These are phyloP conservation scores for Curvularia eragrostidis DNA, from an alignment of 2,329 filamentous ascomycete species.

Conservation along the genomic window DNA sequence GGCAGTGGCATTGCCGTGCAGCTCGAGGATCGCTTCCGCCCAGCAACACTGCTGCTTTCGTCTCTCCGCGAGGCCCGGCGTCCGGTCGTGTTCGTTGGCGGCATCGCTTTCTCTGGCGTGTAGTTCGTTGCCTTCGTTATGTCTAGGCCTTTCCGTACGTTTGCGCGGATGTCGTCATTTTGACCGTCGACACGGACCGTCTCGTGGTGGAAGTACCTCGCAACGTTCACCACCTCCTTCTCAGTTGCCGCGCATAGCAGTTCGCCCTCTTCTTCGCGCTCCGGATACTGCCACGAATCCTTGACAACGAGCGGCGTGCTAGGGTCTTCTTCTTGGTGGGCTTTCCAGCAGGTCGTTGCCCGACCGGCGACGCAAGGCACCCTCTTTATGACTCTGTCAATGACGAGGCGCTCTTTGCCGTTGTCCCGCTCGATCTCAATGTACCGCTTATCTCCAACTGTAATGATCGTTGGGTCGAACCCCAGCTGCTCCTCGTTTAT, in stretches of 20 bases:
- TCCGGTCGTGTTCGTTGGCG: constrained; percentile 21
- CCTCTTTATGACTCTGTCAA: too few relatives aligned
- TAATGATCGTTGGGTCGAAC: background rate
- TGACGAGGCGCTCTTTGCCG: too few relatives aligned
- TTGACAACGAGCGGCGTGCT: too few relatives aligned
- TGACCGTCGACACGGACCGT: constrained; percentile 40
- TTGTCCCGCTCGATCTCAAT: too few relatives aligned
- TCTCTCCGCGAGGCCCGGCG: too few relatives aligned
- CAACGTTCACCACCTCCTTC: constrained; percentile 50
- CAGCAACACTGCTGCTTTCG: constrained; percentile 10
- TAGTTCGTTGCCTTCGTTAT: constrained; percentile 6
- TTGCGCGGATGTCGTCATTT: constrained; percentile 3
- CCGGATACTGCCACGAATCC: too few relatives aligned
- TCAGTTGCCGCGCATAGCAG: constrained; percentile 40
- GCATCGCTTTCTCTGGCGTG: background rate
- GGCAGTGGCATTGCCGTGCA: constrained; percentile 34
- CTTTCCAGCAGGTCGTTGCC: too few relatives aligned
- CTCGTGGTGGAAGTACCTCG: constrained; percentile 54
- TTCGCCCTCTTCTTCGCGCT: background rate
- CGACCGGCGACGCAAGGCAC: too few relatives aligned
- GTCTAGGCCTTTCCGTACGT: constrained; percentile 3
- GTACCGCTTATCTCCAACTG: too few relatives aligned
- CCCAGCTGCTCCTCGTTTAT: constrained; percentile 37
- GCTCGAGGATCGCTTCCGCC: constrained; percentile 23
- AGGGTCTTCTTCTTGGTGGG: too few relatives aligned